Evolutionary conservation across 2,329 filamentous ascomycete species (phyloP), one percentile per base, ranked within the genome.

Genomic region (Dryadomyces sulphureus): DNA sequence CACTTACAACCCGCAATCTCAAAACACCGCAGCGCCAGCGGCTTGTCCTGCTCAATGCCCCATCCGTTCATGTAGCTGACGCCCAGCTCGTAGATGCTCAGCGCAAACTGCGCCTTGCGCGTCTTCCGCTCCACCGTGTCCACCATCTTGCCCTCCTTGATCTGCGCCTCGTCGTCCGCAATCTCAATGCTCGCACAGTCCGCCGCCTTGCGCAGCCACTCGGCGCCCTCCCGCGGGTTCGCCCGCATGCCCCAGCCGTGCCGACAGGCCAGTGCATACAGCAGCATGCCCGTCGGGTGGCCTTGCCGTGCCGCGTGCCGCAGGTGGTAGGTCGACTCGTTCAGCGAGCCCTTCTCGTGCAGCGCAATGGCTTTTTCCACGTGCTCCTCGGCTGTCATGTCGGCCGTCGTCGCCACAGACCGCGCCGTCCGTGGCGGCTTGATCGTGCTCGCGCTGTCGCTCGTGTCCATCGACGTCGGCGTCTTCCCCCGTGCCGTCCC

Each of bases 41-140:
- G 66, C 60, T 92, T 94, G 59, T 98, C 92, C 62, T 94, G 88
- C 54, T 90, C 79, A 35, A 94, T 93, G 16, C 92, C 92, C 92
- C 92, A 98, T 5, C 92, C 92, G 56, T 98, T 95, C 78, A 95
- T 88, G 59, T 96, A 90, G 59, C 87, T 94, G 22, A 95, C 88
- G 4, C 92, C 92, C 21, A 98, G 72, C 65, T 98, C 92, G 56
- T 98, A 98, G 45, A 96, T 89, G 56, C 88, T 92, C 39, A 96
- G 71, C 0, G 90, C 92, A 61, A 96, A 94, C 57, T 96, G 90
- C 11, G 89, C 89, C 57, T 88, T 87, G 51, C 88, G 81, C 6
- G 85, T 82, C 62, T 89, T 92, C 54, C 77, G 77, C 60, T 90
- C 85, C 24, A 76, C 57, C 7, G 78, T 61, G 60, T 87, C 77